Conservation (phyloP, 1,139 yeast genomes). For the Wickerhamomyces sp. region DNA sequence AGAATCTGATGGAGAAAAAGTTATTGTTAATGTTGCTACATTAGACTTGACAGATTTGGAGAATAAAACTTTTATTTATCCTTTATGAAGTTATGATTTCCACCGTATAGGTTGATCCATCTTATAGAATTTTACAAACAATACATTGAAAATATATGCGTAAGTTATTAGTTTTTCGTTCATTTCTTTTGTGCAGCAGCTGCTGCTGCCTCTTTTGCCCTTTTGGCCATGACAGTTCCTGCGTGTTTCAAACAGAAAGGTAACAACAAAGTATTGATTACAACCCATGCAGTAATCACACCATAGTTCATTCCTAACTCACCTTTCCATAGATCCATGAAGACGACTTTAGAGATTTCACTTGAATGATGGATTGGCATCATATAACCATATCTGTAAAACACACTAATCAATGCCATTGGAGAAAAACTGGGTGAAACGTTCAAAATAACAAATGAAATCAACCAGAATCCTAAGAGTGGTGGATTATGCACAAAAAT, state of each 20-base stretch:
- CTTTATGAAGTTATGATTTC: too few relatives aligned
- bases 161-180: background rate
- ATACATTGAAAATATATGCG: background rate
- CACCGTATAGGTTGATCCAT: too few relatives aligned
- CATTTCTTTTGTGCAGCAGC: too few relatives aligned
- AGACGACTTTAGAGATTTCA: slow-evolving; percentile 51
- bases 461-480: slow-evolving; percentile 58
- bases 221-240: slow-evolving; percentile 27
- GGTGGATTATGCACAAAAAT: slow-evolving; percentile 43
- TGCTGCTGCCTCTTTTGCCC: slow-evolving; percentile 21
- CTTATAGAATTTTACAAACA: background rate
- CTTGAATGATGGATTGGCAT: slow-evolving; percentile 60
- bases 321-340: slow-evolving; percentile 53
- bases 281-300: slow-evolving; percentile 55
- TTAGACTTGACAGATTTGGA: slow-evolving; percentile 46
- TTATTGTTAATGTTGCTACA: slow-evolving; percentile 35
- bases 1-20: slow-evolving; percentile 15
- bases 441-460: slow-evolving; percentile 55
- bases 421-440: slow-evolving; percentile 62
- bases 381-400: slow-evolving; percentile 61
- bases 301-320: slow-evolving; percentile 56
- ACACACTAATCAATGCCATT: slow-evolving; percentile 44
- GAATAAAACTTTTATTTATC: slow-evolving; percentile 42
- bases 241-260: slow-evolving; percentile 39
- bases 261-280: slow-evolving; percentile 38